These are phyloP conservation scores for Somion occarium DNA, from an alignment of 1,284 basidiomycete species.

Conservation along the genomic window DNA sequence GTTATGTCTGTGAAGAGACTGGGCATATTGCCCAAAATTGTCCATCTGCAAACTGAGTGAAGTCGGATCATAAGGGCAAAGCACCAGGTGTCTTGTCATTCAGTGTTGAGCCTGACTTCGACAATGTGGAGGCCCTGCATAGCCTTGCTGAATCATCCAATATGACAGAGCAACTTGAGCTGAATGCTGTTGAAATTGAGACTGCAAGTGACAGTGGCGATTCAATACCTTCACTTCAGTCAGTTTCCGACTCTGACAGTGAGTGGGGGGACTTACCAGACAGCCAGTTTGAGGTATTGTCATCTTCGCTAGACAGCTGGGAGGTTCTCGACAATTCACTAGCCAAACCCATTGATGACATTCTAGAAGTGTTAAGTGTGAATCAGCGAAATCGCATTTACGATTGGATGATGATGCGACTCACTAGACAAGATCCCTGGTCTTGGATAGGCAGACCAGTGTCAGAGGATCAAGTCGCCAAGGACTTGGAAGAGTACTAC, in stretches of 20 bases:
- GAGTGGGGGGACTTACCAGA: neutral
- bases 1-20: constrained; percentile 12
- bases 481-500: neutral
- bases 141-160: neutral
- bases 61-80: constrained; percentile 10
- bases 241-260: too few species aligned
- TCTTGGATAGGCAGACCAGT: too few species aligned
- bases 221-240: too few species aligned
- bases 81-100: constrained; percentile 7
- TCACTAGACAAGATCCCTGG: too few species aligned
- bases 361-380: too few species aligned
- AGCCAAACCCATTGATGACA: too few species aligned
- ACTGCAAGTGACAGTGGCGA: neutral
- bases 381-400: too few species aligned
- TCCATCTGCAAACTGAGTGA: constrained; percentile 4
- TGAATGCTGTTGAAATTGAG: neutral
- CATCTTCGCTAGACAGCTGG: neutral
- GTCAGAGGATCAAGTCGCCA: too few species aligned
- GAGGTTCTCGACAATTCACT: too few species aligned
- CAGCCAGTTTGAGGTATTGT: neutral
- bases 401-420: too few species aligned
- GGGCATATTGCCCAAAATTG: constrained; percentile 13
- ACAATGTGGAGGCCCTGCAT: neutral
- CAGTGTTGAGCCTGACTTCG: constrained; percentile 2
- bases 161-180: neutral